A percentile compares a stretch with the other conserved stretches of the same genome.
Evolutionary conservation across 2,329 filamentous ascomycete genomes (phyloP).

Genomic region (Cercospora sp.): DNA sequence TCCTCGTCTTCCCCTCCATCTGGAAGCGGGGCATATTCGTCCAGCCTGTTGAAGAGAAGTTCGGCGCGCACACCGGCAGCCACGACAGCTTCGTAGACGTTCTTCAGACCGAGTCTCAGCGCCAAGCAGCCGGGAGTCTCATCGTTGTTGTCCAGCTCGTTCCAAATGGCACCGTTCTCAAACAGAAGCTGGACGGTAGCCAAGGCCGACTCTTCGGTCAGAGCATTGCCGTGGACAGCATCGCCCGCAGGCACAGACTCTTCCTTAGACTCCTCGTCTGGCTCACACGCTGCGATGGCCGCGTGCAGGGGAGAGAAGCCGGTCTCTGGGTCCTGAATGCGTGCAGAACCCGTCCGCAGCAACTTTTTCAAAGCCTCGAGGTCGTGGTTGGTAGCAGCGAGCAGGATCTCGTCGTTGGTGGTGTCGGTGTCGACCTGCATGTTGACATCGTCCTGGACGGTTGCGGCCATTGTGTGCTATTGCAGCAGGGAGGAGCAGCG

Average conservation of each 20-base stretch:
- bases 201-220: slow-evolving; percentile 59
- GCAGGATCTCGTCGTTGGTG: slow-evolving; percentile 60
- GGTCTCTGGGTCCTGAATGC: slow-evolving; percentile 76
- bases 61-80: slow-evolving; percentile 90
- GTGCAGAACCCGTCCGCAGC: slow-evolving; percentile 66
- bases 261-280: slow-evolving; percentile 41
- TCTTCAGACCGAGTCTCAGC: slow-evolving; percentile 62
- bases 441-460: slow-evolving; percentile 20
- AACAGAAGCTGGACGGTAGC: slow-evolving; percentile 74
- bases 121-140: slow-evolving; percentile 94
- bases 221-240: slow-evolving; percentile 36
- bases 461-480: not conserved
- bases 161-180: slow-evolving; percentile 92
- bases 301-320: slow-evolving; percentile 87
- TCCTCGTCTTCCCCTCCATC: slow-evolving; percentile 56
- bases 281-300: slow-evolving; percentile 67
- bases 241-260: slow-evolving; percentile 38
- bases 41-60: slow-evolving; percentile 77
- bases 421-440: slow-evolving; percentile 46
- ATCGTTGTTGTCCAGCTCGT: slow-evolving; percentile 80
- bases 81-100: slow-evolving; percentile 79
- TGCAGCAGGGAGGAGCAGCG: not conserved
- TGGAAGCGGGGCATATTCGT: slow-evolving; percentile 73
- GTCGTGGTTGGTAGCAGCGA: slow-evolving; percentile 68
- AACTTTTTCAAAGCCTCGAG: slow-evolving; percentile 66